These are phyloP conservation scores for Lagerstroemia speciosa DNA, from an alignment of 345 rosid genomes.

Conservation along the genomic window DNA sequence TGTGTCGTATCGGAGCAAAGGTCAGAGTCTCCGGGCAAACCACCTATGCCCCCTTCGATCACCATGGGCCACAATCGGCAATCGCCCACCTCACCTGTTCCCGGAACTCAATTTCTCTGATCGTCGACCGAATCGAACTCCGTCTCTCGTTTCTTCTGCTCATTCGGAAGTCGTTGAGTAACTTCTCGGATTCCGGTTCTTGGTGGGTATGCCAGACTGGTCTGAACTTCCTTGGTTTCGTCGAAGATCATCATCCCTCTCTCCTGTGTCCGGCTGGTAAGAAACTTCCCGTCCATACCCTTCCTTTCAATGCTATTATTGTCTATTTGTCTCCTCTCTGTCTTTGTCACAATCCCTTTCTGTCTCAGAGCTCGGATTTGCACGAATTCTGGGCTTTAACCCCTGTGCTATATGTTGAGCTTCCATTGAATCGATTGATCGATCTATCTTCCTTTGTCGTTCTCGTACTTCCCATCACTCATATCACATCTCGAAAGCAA, in stretches of 20 bases:
- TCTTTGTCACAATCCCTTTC: no score
- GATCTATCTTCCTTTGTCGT: background rate
- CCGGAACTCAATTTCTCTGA: background rate
- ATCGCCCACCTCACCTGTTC: background rate
- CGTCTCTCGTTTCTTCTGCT: background rate
- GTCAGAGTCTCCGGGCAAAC: background rate
- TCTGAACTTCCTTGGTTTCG: background rate
- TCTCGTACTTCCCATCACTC: background rate
- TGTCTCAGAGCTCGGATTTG: background rate
- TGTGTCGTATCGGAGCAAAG: background rate
- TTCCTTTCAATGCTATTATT: background rate
- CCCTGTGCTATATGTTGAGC: background rate
- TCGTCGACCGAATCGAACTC: background rate
- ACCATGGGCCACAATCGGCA: background rate
- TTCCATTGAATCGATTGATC: background rate
- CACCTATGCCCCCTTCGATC: background rate
- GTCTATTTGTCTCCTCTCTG: background rate
- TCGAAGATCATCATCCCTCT: background rate
- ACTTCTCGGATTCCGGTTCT: background rate
- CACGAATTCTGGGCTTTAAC: background rate
- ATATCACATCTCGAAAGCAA: background rate
- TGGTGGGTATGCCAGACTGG: constrained; percentile 1
- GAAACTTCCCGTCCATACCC: background rate
- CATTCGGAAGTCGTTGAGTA: background rate
- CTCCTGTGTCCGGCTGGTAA: background rate